A percentile compares a stretch with the other conserved stretches of the same genome.
Evolutionary conservation across 2,329 filamentous ascomycete genomes (phyloP).

Genomic region (Emydomyces testavorans): DNA sequence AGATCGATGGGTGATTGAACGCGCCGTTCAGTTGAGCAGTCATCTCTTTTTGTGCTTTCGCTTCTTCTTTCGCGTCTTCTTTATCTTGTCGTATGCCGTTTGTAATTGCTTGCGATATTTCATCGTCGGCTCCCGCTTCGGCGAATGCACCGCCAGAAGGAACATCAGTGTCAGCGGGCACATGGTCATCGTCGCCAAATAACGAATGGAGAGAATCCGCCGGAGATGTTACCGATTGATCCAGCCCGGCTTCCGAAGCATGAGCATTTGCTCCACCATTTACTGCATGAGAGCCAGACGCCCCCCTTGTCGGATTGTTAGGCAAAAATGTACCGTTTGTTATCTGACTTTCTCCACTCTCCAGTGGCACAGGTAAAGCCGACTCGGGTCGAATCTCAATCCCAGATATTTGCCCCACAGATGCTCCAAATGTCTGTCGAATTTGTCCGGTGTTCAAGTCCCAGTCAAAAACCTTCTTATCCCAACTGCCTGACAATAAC

Average conservation of each 20-base stretch:
- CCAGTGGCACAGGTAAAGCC: constrained; percentile 61
- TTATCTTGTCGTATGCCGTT: constrained; percentile 36
- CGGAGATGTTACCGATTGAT: constrained; percentile 52
- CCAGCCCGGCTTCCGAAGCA: constrained; percentile 35
- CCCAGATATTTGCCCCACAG: constrained; percentile 71
- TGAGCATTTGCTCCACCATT: constrained; percentile 29
- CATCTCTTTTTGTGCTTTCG: constrained; percentile 23
- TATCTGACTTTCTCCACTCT: constrained; percentile 45
- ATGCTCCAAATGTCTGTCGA: constrained; percentile 63
- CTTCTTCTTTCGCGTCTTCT: constrained; percentile 22
- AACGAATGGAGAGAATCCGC: constrained; percentile 78
- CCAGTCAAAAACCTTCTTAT: constrained; percentile 90
- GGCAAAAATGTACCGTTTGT: constrained; percentile 60
- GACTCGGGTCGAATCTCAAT: constrained; percentile 75
- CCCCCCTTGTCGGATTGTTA: constrained; percentile 55
- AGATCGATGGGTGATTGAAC: background rate
- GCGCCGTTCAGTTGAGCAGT: constrained; percentile 12
- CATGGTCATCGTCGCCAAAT: constrained; percentile 75
- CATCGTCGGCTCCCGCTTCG: constrained; percentile 66
- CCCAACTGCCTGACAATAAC: constrained; percentile 88
- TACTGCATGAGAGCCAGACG: constrained; percentile 43
- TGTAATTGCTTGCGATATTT: constrained; percentile 65
- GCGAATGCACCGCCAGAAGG: constrained; percentile 52
- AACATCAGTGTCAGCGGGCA: constrained; percentile 36
- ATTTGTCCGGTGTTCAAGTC: constrained; percentile 77